Base-by-base conservation (phyloP, 129 eudicot species). In the Calendula officinalis region DNA sequence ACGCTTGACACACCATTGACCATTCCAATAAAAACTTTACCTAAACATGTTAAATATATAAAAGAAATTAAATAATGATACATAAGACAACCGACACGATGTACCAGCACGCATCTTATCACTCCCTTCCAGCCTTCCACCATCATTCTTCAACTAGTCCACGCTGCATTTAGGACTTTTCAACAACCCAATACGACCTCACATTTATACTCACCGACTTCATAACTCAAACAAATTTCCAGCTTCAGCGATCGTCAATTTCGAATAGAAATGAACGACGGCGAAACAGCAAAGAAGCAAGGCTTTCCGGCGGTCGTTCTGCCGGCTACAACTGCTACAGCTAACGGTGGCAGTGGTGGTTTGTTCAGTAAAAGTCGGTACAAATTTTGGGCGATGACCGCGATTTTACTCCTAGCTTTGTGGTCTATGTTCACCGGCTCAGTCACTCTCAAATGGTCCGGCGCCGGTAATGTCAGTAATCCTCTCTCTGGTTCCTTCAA, bases 371-470 rank as follows among this genome's bases (percentile, higher is more conserved):
- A 78, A 56, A 70, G 73, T 3, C 75, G 83, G 12, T 90, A 86
- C 70, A 90, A 90, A 68, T 67, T 90, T 37, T 90, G 95, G 95
- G 97, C 82, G 11, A 53, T 86, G 32, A 43, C 75, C 22, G 92
- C 80, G 0, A 86, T 90, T 15, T 64, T 82, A 10, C 43, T 86
- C 9, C 84, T 90, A 6, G 97, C 97, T 8, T 46, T 86, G 13
- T 90, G 95, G 97, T 90, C 97, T 4, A 86, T 90, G 95, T 75
- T 90, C 76, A 86, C 95, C 42, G 95, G 92, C 67, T 75, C 97
- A 22, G 81, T 90, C 30, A 84, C 97, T 60, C 85, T 90, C 8
- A 84, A 82, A 17, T 90, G 83, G 89, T 84, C 95, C 56, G 56
- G 82, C 44, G 72, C 84, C 60, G 78, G 66, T 4, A 69, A 70